A percentile compares a stretch with the other conserved stretches of the same genome.
Evolutionary conservation across 352 stramenopile genomes (phyloP).

Genomic region (Phytopythium montanum): DNA sequence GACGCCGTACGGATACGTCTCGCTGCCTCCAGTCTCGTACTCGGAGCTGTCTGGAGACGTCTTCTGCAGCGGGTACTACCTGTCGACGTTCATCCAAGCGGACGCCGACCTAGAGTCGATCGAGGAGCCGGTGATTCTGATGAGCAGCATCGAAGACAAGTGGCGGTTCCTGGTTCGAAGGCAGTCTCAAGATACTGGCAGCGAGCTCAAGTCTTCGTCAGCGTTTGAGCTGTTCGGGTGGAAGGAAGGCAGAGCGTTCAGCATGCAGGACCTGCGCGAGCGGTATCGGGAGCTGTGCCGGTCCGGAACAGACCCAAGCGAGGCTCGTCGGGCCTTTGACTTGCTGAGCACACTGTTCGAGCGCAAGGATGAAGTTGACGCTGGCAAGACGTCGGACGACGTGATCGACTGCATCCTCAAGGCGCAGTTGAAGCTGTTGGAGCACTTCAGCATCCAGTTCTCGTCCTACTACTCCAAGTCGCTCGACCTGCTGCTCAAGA

Average conservation of each 20-base stretch:
- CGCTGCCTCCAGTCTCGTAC: slow-evolving; percentile 67
- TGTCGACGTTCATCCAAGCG: slow-evolving; percentile 61
- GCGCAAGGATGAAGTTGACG: slow-evolving; percentile 43
- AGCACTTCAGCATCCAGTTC: slow-evolving; percentile 77
- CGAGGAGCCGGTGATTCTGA: slow-evolving; percentile 70
- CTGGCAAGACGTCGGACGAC: slow-evolving; percentile 57
- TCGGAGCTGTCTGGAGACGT: slow-evolving; percentile 68
- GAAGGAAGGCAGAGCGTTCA: slow-evolving; percentile 40
- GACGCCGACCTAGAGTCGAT: slow-evolving; percentile 55
- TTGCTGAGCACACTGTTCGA: slow-evolving; percentile 46
- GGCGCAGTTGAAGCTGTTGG: slow-evolving; percentile 55
- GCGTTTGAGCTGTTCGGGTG: slow-evolving; percentile 73
- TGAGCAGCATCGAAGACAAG: slow-evolving; percentile 78
- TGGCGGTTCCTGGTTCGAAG: slow-evolving; percentile 54
- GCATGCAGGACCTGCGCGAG: slow-evolving; percentile 42
- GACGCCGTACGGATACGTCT: slow-evolving; percentile 52
- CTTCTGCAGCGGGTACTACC: slow-evolving; percentile 72
- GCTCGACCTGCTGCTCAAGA: slow-evolving; percentile 47
- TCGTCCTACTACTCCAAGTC: slow-evolving; percentile 73
- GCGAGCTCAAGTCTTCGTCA: slow-evolving; percentile 38
- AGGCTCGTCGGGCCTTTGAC: slow-evolving; percentile 59
- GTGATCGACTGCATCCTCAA: slow-evolving; percentile 70
- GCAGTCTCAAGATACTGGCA: slow-evolving; percentile 36
- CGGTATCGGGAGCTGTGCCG: slow-evolving; percentile 67
- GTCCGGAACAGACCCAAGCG: slow-evolving; percentile 35